Percentiles rank a stretch among this genome's conserved stretches.
Evolutionary conservation across 306 rosid species (phyloP).

Genomic region (Geum urbanum): DNA sequence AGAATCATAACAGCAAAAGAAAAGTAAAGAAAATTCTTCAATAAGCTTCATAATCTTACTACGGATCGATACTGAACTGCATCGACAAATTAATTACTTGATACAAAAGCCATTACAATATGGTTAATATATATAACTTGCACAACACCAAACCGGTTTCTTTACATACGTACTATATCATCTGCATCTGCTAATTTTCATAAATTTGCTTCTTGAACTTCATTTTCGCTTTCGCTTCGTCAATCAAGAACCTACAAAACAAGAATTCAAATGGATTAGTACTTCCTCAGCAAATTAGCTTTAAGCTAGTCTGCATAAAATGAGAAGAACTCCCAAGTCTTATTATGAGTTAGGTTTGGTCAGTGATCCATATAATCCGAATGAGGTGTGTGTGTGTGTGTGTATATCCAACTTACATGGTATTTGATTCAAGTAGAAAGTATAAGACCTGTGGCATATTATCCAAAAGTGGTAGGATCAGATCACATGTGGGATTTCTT

Average conservation of each 20-base stretch:
- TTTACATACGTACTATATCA: slow-evolving; percentile 8
- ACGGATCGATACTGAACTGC: neutral
- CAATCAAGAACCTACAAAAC: slow-evolving; percentile 38
- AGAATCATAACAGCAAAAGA: neutral
- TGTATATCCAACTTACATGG: slow-evolving; percentile 20
- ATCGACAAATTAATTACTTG: slow-evolving; percentile 2
- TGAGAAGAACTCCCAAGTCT: neutral
- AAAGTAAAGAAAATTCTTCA: neutral
- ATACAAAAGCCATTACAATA: neutral
- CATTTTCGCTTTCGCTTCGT: slow-evolving; percentile 21
- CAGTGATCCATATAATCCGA: neutral
- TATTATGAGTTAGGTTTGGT: neutral
- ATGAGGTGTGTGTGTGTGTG: neutral
- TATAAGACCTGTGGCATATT: slow-evolving; percentile 30
- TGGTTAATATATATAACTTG: neutral
- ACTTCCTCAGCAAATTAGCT: neutral
- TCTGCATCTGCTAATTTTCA: slow-evolving; percentile 16
- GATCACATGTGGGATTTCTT: slow-evolving; percentile 31
- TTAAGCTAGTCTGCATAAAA: neutral
- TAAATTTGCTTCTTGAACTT: slow-evolving; percentile 21
- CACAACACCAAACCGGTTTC: slow-evolving; percentile 12
- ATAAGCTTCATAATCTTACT: neutral
- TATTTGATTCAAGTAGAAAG: slow-evolving; percentile 17
- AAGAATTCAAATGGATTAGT: neutral
- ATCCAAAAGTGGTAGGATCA: slow-evolving; percentile 31